Conservation (phyloP, 179 eudicot genomes). For the Sideroxylon spinosum region DNA sequence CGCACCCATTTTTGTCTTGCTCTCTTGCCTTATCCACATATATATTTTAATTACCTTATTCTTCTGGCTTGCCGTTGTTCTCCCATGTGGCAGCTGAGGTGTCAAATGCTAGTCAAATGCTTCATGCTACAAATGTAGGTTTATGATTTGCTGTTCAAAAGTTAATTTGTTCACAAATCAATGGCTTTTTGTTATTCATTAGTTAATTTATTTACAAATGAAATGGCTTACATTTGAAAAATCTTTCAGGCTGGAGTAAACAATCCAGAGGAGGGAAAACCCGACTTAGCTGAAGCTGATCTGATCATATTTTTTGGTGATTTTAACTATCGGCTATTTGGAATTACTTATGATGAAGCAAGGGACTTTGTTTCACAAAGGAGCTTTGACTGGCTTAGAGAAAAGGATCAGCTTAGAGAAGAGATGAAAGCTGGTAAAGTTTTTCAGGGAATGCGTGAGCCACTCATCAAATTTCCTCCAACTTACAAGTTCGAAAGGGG, state of each 20-base stretch:
- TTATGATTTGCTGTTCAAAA: not conserved
- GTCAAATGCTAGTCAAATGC: slow-evolving; percentile 58
- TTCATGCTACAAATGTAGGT: slow-evolving; percentile 61
- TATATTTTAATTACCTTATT: slow-evolving; percentile 67
- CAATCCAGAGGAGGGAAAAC: slow-evolving; percentile 66
- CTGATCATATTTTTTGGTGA: slow-evolving; percentile 86
- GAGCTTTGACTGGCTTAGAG: slow-evolving; percentile 96
- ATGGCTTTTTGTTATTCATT: no score
- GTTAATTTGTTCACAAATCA: not conserved
- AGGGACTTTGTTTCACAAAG: slow-evolving; percentile 97
- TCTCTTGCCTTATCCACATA: slow-evolving; percentile 68
- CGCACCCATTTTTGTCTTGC: slow-evolving; percentile 55
- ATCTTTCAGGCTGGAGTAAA: slow-evolving; percentile 37
- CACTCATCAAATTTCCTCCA: slow-evolving; percentile 83
- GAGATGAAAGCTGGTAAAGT: slow-evolving; percentile 98
- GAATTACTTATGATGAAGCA: slow-evolving; percentile 97
- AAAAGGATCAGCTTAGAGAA: slow-evolving; percentile 93
- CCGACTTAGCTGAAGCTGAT: slow-evolving; percentile 93
- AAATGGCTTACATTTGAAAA: slow-evolving; percentile 13
- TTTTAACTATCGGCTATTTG: slow-evolving; percentile 94
- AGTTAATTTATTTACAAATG: slow-evolving; percentile 2
- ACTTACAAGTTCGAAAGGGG: slow-evolving; percentile 94
- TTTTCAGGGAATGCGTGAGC: slow-evolving; percentile 99
- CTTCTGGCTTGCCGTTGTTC: slow-evolving; percentile 65
- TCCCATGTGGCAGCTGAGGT: slow-evolving; percentile 84